Conservation (phyloP, 169 alveolate genomes). For the Amoebophrya sp. region DNA sequence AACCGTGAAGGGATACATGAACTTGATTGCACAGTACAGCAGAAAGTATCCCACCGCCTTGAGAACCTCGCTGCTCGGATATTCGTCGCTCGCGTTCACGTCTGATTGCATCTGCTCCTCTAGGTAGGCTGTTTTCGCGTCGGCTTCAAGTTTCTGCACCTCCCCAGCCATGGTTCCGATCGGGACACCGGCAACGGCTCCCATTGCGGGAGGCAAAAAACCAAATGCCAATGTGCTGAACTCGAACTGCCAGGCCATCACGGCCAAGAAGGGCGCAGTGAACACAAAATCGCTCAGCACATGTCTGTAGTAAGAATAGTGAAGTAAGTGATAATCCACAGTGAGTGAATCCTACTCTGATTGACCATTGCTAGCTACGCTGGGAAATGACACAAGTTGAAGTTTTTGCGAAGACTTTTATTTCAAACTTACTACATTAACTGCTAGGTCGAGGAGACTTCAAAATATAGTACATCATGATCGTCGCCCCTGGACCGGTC, state of each 20-base stretch:
- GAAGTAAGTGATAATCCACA: no score
- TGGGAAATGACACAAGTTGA: no score
- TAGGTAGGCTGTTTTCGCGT: background rate
- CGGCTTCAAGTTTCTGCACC: background rate
- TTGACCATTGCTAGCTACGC: no score
- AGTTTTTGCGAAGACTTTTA: no score
- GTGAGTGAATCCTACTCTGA: no score
- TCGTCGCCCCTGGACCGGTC: background rate
- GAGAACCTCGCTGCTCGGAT: background rate
- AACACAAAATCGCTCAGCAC: background rate
- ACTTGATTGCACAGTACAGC: slow-evolving; percentile 13
- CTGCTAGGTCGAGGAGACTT: no score
- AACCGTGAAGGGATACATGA: slow-evolving; percentile 8
- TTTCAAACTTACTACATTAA: no score
- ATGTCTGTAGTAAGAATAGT: no score
- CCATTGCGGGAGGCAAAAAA: background rate
- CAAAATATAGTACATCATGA: slow-evolving; percentile 4
- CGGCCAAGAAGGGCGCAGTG: background rate
- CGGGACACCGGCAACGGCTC: background rate
- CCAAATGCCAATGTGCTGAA: background rate
- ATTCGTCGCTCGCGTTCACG: background rate
- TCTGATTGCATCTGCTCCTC: background rate
- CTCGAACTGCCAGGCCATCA: background rate
- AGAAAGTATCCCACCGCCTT: background rate
- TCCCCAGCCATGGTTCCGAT: background rate